Conservation (phyloP, 768 basidiomycete species). For the Boletus sensibilis region DNA sequence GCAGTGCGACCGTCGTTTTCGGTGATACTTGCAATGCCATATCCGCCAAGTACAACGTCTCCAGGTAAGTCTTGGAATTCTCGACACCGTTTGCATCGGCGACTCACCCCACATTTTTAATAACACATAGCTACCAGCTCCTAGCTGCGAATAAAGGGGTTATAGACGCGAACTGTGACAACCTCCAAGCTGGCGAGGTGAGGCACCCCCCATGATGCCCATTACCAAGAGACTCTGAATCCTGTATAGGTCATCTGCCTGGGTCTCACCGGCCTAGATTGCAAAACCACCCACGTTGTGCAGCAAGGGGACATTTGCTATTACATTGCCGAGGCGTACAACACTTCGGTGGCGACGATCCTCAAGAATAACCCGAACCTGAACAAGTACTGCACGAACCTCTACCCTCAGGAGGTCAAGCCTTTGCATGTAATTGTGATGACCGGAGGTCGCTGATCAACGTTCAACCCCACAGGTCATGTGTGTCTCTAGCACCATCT, state of each 20-base stretch:
- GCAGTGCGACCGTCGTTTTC: constrained; percentile 53
- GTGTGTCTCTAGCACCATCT: constrained; percentile 25
- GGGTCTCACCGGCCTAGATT: constrained; percentile 56
- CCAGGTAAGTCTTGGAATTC: constrained; percentile 46
- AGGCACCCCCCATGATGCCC: background rate
- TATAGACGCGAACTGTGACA: constrained; percentile 54
- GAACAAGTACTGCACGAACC: constrained; percentile 48
- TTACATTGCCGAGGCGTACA: constrained; percentile 39
- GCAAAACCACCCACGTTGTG: constrained; percentile 47
- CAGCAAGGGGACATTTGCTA: constrained; percentile 49
- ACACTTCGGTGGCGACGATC: constrained; percentile 46
- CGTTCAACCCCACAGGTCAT: constrained; percentile 18
- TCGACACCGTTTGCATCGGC: background rate
- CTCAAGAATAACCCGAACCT: constrained; percentile 66
- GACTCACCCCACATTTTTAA: background rate
- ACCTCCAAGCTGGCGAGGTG: constrained; percentile 53
- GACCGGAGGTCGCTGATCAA: background rate
- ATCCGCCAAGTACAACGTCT: constrained; percentile 57
- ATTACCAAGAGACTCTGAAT: background rate
- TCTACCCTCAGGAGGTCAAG: constrained; percentile 58
- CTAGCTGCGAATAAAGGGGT: constrained; percentile 45
- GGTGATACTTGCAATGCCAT: constrained; percentile 69
- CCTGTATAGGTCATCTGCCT: constrained; percentile 48
- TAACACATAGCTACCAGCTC: constrained; percentile 51
- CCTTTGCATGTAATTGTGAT: background rate